Evolutionary conservation across 208 protist genomes (phyloP).

Genomic region (Herpetomonas tarakana): DNA sequence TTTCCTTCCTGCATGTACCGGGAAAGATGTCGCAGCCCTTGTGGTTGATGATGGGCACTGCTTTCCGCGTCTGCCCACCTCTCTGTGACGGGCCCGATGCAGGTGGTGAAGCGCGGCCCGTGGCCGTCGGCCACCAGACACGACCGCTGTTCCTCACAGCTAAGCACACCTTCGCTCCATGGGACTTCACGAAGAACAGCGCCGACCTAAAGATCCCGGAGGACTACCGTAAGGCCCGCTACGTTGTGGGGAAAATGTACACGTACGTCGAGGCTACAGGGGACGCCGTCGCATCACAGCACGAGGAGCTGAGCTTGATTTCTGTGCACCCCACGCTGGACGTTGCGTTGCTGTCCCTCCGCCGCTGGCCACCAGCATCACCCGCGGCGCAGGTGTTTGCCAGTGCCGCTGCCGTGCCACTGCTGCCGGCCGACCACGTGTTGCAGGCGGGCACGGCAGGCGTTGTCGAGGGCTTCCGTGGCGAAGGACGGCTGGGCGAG

Average conservation of each 20-base stretch:
- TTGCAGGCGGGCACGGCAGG: constrained; percentile 1
- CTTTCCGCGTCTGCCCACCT: constrained; percentile 31
- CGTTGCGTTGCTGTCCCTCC: constrained; percentile 43
- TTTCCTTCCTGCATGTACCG: constrained; percentile 80
- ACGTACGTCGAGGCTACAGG: constrained; percentile 16
- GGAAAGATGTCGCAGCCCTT: constrained; percentile 73
- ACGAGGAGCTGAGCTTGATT: constrained; percentile 30
- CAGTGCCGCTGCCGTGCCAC: neutral
- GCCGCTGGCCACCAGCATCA: constrained; percentile 1
- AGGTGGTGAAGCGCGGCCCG: neutral
- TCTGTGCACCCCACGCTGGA: constrained; percentile 57
- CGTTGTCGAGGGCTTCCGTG: constrained; percentile 56
- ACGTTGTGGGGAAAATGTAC: constrained; percentile 56
- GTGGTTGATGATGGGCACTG: constrained; percentile 87
- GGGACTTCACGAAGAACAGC: constrained; percentile 41
- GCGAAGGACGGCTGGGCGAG: constrained; percentile 49
- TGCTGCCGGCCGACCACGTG: constrained; percentile 2
- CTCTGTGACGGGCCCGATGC: neutral
- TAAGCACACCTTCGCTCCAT: constrained; percentile 79
- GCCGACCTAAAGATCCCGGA: constrained; percentile 73
- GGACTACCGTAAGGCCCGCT: constrained; percentile 70
- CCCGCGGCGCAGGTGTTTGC: neutral
- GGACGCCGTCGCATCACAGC: constrained; percentile 17
- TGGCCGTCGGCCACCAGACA: neutral
- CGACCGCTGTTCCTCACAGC: constrained; percentile 57